Percentiles rank a stretch among this genome's conserved stretches.
Conservation (phyloP, 2,329 filamentous ascomycete genomes). For the Neoascochyta sp. region DNA sequence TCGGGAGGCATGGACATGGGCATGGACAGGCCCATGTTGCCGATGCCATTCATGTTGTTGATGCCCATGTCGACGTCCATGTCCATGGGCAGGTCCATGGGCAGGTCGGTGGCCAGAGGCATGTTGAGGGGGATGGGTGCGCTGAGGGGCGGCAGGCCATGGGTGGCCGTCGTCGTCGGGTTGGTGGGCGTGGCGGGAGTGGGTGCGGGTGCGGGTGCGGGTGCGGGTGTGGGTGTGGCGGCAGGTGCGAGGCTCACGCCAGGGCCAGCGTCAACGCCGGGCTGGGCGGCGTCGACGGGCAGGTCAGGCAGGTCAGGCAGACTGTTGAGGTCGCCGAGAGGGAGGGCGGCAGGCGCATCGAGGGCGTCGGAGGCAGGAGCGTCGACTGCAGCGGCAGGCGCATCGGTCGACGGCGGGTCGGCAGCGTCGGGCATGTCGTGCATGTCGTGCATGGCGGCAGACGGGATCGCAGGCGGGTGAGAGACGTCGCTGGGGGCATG, state of each 20-base stretch:
- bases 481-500: conserved; percentile 21
- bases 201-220: too few relatives aligned
- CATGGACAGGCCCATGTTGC: conserved; percentile 9
- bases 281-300: too few relatives aligned
- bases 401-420: conserved; percentile 15
- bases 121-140: conserved; percentile 20
- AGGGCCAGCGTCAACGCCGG: conserved; percentile 3
- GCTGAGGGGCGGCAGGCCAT: conserved; percentile 15
- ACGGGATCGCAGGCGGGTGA: conserved; percentile 14
- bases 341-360: conserved; percentile 8
- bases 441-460: too few relatives aligned
- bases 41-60: too few relatives aligned
- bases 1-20: conserved; percentile 7
- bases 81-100: conserved; percentile 9
- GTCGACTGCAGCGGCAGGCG: conserved; percentile 10
- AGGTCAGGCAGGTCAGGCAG: too few relatives aligned
- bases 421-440: conserved; percentile 29
- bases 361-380: conserved; percentile 4
- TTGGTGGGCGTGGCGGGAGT: too few relatives aligned
- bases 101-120: conserved; percentile 10
- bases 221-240: conserved; percentile 6
- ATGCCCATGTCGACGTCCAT: conserved; percentile 14
- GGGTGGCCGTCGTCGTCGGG: too few relatives aligned
- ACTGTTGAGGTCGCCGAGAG: too few relatives aligned
- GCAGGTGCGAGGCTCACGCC: conserved; percentile 4